Evolutionary conservation across 805 yeast species (phyloP), one percentile per base, ranked within the genome.

Genomic region (Metschnikowia drakensbergensis): DNA sequence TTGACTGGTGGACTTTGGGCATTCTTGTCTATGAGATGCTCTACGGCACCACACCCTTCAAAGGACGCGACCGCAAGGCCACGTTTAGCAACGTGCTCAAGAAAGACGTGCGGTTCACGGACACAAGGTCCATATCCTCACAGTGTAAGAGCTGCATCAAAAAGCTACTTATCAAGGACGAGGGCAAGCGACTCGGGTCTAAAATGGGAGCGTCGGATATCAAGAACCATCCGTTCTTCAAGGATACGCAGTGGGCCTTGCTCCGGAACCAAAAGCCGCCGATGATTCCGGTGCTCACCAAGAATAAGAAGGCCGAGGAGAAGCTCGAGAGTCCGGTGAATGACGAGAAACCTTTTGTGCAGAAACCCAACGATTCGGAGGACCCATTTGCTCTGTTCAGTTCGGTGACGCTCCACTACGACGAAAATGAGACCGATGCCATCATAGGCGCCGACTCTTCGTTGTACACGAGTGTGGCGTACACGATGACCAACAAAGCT

Each of bases 1-100:
- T 94, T 13, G 99, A 94, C 66, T 94, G 99, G 99, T 94, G 99
- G 99, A 94, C 99, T 0, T 72, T 94, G 55, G 99, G 99, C 3
- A 90, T 94, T 22, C 76, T 94, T 59, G 73, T 90, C 25, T 95
- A 82, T 66, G 99, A 94, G 63, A 94, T 94, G 99, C 70, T 94
- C 23, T 91, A 82, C 66, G 98, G 98, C 1, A 86, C 89, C 6
- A 94, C 99, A 0, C 99, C 99, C 1, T 94, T 92, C 70, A 94
- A 94, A 69, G 99, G 99, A 5, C 74, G 81, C 32, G 89, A 84
- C 55, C 77, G 98, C 37, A 90, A 90, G 60, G 84, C 84, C 57
- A 94, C 99, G 0, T 94, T 94, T 64, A 82, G 92, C 37, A 88
- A 89, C 58, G 83, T 94, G 45, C 69, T 94, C 61, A 90, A 89